Evolutionary conservation across 257 asterid genomes (phyloP).

Genomic region (Leonotis leonurus): DNA sequence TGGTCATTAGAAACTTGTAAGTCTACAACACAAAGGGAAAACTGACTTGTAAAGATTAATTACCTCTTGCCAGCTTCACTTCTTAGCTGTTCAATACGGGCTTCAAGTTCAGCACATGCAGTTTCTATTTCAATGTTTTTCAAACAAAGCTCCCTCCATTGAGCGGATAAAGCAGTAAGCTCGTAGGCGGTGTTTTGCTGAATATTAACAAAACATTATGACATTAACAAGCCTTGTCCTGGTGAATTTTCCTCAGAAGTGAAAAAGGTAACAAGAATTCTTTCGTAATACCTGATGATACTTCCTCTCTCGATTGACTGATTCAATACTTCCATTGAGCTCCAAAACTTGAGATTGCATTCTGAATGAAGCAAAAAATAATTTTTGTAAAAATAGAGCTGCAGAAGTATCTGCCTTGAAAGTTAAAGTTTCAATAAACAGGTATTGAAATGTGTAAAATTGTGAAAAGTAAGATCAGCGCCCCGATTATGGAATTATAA

Average conservation of each 20-base stretch:
- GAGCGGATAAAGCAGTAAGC: constrained; percentile 78
- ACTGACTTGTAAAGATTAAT: constrained; percentile 8
- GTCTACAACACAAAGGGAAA: background rate
- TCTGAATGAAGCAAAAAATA: constrained; percentile 34
- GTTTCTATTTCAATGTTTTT: constrained; percentile 85
- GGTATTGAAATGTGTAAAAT: background rate
- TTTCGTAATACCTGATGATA: constrained; percentile 77
- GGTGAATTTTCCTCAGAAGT: background rate
- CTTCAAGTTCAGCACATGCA: constrained; percentile 66
- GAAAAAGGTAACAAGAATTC: background rate
- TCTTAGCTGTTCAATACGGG: constrained; percentile 48
- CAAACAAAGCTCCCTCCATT: constrained; percentile 89
- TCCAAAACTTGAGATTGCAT: constrained; percentile 69
- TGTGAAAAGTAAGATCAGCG: background rate
- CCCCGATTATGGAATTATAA: background rate
- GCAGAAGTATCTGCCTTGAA: background rate
- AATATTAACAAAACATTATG: constrained; percentile 13
- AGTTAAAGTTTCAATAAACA: background rate
- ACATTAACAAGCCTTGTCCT: background rate
- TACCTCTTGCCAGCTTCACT: constrained; percentile 61
- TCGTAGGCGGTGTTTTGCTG: constrained; percentile 98
- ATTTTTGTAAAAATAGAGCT: background rate
- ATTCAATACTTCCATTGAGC: constrained; percentile 64
- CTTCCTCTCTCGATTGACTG: constrained; percentile 95
- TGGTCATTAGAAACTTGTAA: constrained; percentile 4